These are phyloP conservation scores for Erysimum cheiranthoides DNA, from an alignment of 345 rosid species.

Conservation along the genomic window DNA sequence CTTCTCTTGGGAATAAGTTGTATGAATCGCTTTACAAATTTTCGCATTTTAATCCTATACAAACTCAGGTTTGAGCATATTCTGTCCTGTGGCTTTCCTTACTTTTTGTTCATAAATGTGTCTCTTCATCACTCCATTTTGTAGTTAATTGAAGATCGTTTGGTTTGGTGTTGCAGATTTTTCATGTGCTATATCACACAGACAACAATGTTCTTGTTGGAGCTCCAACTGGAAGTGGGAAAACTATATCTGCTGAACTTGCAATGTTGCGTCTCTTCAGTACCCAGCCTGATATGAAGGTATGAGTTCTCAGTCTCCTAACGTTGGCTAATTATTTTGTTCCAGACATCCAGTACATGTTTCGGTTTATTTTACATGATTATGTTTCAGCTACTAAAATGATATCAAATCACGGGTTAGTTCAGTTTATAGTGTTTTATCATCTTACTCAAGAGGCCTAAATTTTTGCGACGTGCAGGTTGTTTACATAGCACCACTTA, in stretches of 20 bases:
- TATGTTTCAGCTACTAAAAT: conserved; percentile 5
- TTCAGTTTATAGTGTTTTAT: conserved; percentile 10
- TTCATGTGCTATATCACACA: conserved; percentile 89
- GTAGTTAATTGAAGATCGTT: conserved; percentile 27
- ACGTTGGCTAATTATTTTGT: conserved; percentile 12
- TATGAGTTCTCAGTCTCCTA: conserved; percentile 32
- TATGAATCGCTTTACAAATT: conserved; percentile 83
- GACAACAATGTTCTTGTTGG: conserved; percentile 93
- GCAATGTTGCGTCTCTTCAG: conserved; percentile 94
- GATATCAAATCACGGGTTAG: neutral
- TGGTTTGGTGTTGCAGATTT: conserved; percentile 63
- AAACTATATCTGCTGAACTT: conserved; percentile 98
- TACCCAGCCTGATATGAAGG: conserved; percentile 99
- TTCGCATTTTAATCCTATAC: conserved; percentile 98
- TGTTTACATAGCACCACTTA: conserved; percentile 96
- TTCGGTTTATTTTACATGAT: conserved; percentile 15
- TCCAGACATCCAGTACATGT: conserved; percentile 11
- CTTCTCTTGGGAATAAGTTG: conserved; percentile 69
- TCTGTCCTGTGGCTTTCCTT: conserved; percentile 30
- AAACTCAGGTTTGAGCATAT: conserved; percentile 76
- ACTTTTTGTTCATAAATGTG: conserved; percentile 20
- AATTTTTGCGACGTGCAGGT: conserved; percentile 56
- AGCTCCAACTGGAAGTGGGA: conserved; percentile 99
- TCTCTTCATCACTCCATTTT: conserved; percentile 16
- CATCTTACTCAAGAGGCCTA: conserved; percentile 21